Base-by-base conservation (phyloP, 345 rosid species). In the Alliaria petiolata region DNA sequence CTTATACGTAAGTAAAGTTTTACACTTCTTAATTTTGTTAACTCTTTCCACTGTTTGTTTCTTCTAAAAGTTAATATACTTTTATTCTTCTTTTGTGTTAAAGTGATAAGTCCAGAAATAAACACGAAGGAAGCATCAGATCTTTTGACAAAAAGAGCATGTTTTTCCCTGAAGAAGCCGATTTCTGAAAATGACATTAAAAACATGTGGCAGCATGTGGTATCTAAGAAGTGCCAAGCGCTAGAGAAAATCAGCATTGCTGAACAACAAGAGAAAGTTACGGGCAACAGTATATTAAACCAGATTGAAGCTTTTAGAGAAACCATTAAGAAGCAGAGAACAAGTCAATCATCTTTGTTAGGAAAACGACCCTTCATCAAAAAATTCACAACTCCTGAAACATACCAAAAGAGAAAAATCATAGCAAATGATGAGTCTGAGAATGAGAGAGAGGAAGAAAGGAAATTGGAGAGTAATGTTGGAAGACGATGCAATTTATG, bases 141-240 rank as follows among this genome's bases (percentile, higher is more conserved):
- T 16, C 55, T 76, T 39, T 62, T 86, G 22, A 58, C 3, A 6
- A 75, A 66, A 34, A 79, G 79, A n/a, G 82, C 89, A 5, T 11
- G 70, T 0, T 74, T 56, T 36, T 54, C 10, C 42, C 73, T 82
- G 0, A 22, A 68, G 50, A 76, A 79, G 5, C 89, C 89, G 0
- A 52, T 83, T 25, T 50, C 75, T 34, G 3, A 69, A 1, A 55
- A 72, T 4, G 86, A 85, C 31, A 57, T 85, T 16, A 78, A 75
- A 22, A 65, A 82, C 45, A 7, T 88, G 7, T 86, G 85, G 89
- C 85, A 88, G 22, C 78, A 81, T 36, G 76, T 55, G 0, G 75
- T 44, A 16, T 25, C 12, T 38, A 66, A 40, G 60, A 61, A 40
- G 64, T 70, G 0, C 6, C 19, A 30, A 26, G 34, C 8, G 11